These are phyloP conservation scores for Sarcomyxa edulis DNA, from an alignment of 768 basidiomycete species.

Conservation along the genomic window DNA sequence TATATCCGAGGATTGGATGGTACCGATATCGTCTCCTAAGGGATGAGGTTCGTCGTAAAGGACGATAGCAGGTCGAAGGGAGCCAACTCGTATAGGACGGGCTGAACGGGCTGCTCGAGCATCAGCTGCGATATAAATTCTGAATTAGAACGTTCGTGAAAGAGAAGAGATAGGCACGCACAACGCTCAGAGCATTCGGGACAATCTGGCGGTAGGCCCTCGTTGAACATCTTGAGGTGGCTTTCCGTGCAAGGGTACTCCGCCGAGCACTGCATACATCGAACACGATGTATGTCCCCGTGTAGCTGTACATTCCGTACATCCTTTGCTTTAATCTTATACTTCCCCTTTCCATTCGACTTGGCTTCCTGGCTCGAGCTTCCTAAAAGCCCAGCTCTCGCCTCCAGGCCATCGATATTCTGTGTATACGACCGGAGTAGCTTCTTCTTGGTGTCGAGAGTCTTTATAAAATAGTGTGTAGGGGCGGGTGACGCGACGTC, in stretches of 20 bases:
- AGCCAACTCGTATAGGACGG: constrained; percentile 72
- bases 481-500: constrained; percentile 75
- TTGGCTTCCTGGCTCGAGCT: constrained; percentile 52
- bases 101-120: constrained; percentile 81
- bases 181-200: constrained; percentile 80
- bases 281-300: constrained; percentile 88
- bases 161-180: constrained; percentile 35
- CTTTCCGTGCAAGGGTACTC: constrained; percentile 66
- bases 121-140: constrained; percentile 38
- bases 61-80: constrained; percentile 90
- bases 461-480: constrained; percentile 86
- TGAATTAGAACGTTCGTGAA: constrained; percentile 5
- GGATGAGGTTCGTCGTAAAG: constrained; percentile 95
- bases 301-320: constrained; percentile 91
- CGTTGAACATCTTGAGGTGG: constrained; percentile 57
- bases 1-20: constrained; percentile 73
- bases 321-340: constrained; percentile 60
- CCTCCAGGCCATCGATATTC: constrained; percentile 96
- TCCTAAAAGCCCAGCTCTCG: constrained; percentile 67
- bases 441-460: constrained; percentile 78
- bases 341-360: constrained; percentile 58
- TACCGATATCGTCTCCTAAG: constrained; percentile 86
- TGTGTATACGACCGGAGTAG: constrained; percentile 92
- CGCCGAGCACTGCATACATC: constrained; percentile 81
- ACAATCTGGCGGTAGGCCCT: constrained; percentile 77